Evolutionary conservation across 129 eudicot species (phyloP).

Genomic region (Calendula officinalis): DNA sequence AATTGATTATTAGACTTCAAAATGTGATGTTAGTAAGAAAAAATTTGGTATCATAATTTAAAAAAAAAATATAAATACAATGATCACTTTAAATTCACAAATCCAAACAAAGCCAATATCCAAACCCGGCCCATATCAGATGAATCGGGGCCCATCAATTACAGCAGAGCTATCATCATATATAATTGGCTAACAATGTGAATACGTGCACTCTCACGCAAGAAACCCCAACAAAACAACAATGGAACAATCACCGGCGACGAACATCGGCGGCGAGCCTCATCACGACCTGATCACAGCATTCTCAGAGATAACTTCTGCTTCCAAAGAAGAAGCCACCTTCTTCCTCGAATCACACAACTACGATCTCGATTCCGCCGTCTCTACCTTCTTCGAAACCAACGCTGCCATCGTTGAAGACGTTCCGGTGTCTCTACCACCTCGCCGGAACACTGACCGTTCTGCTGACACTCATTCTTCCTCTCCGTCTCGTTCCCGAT

Average conservation of each 20-base stretch:
- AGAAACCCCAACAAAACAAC: slow-evolving; percentile 15
- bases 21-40: too few relatives aligned
- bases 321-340: slow-evolving; percentile 56
- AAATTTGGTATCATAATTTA: too few relatives aligned
- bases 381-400: slow-evolving; percentile 70
- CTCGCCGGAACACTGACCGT: slow-evolving; percentile 8
- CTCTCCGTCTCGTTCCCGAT: slow-evolving; percentile 67
- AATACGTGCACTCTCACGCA: slow-evolving; percentile 23
- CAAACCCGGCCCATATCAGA: slow-evolving; percentile 3
- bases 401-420: slow-evolving; percentile 21
- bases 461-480: slow-evolving; percentile 30
- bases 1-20: too few relatives aligned
- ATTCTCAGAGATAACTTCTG: slow-evolving; percentile 52
- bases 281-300: slow-evolving; percentile 32
- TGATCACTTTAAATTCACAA: not conserved
- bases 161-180: not conserved
- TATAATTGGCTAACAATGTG: not conserved
- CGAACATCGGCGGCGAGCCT: slow-evolving; percentile 12
- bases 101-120: not conserved
- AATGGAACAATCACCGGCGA: slow-evolving; percentile 44
- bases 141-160: not conserved
- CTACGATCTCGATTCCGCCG: slow-evolving; percentile 65
- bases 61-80: too few relatives aligned
- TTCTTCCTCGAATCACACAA: slow-evolving; percentile 71
- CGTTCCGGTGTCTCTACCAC: slow-evolving; percentile 12